Conservation (phyloP, 2,329 filamentous ascomycete genomes). For the Sordariomycetes sp. region DNA sequence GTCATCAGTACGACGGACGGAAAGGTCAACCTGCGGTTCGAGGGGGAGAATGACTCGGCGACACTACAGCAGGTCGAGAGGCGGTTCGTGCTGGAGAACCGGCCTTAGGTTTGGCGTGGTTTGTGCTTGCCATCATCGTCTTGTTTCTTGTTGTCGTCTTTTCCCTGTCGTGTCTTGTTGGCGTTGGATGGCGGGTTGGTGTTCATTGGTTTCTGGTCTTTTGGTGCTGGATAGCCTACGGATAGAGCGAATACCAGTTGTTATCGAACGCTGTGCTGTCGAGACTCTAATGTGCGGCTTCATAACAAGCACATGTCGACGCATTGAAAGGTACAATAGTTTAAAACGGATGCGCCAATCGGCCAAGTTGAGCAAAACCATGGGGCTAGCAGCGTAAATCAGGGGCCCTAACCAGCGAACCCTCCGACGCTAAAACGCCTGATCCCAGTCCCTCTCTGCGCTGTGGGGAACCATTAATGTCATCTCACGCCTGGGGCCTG, state of each 20-base stretch:
- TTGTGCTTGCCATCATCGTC: no score
- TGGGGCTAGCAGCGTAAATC: no score
- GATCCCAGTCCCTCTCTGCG: not conserved
- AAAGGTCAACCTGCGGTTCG: conserved; percentile 58
- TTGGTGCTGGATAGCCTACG: not conserved
- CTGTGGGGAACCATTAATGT: not conserved
- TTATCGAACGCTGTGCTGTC: not conserved
- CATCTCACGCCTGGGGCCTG: not conserved
- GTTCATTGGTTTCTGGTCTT: not conserved
- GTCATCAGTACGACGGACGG: conserved; percentile 47
- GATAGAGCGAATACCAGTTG: not conserved
- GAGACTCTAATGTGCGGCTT: not conserved
- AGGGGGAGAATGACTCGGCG: conserved; percentile 62
- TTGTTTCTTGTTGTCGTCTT: no score
- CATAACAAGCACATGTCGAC: no score
- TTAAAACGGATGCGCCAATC: no score
- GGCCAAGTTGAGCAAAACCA: no score
- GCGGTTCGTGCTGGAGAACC: conserved; percentile 56
- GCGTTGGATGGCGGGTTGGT: not conserved
- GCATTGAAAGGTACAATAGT: no score
- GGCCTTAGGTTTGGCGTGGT: not conserved
- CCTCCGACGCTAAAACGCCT: no score
- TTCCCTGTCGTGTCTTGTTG: not conserved
- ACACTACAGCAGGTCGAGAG: conserved; percentile 65
- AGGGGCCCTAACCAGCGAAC: no score